Conservation (phyloP, 225 moss, liverwort and hornwort species). For the Sphagnum contortum region DNA sequence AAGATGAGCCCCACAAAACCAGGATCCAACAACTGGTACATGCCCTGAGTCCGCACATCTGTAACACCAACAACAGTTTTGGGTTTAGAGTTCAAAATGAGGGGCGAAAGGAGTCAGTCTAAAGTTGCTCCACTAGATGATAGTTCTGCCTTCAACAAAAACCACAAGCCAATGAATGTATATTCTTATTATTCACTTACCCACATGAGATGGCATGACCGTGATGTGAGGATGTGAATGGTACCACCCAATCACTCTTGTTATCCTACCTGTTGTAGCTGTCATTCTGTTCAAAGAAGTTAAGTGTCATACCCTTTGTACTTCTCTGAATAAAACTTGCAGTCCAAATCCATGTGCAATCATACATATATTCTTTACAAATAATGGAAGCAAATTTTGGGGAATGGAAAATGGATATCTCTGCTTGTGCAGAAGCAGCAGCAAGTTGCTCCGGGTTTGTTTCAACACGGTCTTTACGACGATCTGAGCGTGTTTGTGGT, state of each 20-base stretch:
- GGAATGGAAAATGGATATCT: constrained; percentile 34
- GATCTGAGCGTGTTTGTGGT: constrained; percentile 87
- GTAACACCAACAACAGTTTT: constrained; percentile 1
- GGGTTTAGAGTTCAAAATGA: background rate
- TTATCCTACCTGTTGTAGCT: constrained; percentile 55
- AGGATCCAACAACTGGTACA: constrained; percentile 92
- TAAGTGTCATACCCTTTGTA: constrained; percentile 10
- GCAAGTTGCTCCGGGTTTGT: constrained; percentile 98
- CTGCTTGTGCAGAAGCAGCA: constrained; percentile 90
- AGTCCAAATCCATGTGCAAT: background rate
- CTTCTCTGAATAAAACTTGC: no score
- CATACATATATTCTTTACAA: background rate
- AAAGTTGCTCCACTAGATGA: no score
- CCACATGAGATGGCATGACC: constrained; percentile 99
- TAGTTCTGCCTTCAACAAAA: no score
- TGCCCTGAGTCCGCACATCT: constrained; percentile 91
- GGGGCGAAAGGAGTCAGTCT: background rate
- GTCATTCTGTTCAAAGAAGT: constrained; percentile 64
- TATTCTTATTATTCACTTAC: constrained; percentile 11
- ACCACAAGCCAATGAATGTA: no score
- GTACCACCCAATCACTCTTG: constrained; percentile 98
- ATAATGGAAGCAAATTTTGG: no score
- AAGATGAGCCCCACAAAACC: constrained; percentile 96
- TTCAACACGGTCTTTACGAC: constrained; percentile 96
- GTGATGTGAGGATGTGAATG: constrained; percentile 99